A percentile compares a stretch with the other conserved stretches of the same genome.
phyloP scores from a whole-genome alignment of 306 rosid species.

The Fragaria ananassa region DNA sequence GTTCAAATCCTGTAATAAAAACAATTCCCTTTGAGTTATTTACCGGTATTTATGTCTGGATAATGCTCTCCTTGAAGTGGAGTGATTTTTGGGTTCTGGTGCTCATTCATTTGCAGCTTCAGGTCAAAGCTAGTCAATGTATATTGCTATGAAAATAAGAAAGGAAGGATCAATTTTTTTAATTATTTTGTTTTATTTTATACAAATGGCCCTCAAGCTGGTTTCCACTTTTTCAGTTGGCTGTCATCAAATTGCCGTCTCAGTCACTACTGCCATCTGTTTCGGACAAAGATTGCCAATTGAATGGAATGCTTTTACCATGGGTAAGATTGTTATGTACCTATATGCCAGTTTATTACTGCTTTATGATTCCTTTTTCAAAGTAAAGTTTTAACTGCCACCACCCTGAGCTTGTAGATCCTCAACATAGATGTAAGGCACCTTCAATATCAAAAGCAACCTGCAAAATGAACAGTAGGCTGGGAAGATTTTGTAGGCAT shows the following conservation, averaged over 20 bases:
- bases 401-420: slow-evolving; percentile 38
- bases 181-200: neutral
- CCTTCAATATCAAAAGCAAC: slow-evolving; percentile 12
- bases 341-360: neutral
- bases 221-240: slow-evolving; percentile 59
- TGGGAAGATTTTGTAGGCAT: too few species aligned
- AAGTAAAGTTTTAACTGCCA: slow-evolving; percentile 4
- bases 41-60: neutral
- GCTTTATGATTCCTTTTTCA: neutral
- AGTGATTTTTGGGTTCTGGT: neutral
- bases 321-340: slow-evolving; percentile 55
- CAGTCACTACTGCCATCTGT: slow-evolving; percentile 86
- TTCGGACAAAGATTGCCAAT: slow-evolving; percentile 83
- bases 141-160: neutral
- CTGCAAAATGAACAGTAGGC: neutral
- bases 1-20: neutral
- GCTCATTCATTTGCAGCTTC: neutral
- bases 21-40: neutral
- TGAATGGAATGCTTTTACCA: slow-evolving; percentile 96
- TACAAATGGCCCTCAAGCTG: slow-evolving; percentile 9
- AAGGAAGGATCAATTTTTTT: slow-evolving; percentile 5
- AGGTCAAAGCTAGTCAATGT: slow-evolving; percentile 4
- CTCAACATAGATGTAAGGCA: slow-evolving; percentile 12
- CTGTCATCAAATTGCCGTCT: slow-evolving; percentile 95
- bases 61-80: neutral